Evolutionary conservation across 2,329 filamentous ascomycete species (phyloP).

Genomic region (Pseudogymnoascus sp.): DNA sequence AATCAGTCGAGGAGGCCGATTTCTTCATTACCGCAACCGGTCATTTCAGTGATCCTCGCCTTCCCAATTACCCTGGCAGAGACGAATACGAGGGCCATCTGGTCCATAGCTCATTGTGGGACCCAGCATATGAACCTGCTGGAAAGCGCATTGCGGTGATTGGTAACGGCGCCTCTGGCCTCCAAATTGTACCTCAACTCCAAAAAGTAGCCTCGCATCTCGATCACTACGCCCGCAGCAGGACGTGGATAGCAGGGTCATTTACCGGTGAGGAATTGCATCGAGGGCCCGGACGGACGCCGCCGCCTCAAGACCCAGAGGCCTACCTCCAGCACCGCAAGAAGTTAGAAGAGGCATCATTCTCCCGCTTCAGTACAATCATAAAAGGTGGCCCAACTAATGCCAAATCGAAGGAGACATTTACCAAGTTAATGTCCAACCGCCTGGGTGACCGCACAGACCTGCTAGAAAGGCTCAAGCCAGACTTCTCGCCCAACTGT

Average conservation of each 20-base stretch:
- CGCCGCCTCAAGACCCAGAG: conserved; percentile 48
- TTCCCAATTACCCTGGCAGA: conserved; percentile 25
- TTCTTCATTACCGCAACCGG: conserved; percentile 42
- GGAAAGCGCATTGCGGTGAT: conserved; percentile 49
- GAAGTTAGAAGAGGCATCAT: conserved; percentile 52
- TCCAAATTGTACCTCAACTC: conserved; percentile 49
- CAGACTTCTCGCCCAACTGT: conserved; percentile 38
- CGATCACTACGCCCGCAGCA: conserved; percentile 58
- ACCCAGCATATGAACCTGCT: conserved; percentile 43
- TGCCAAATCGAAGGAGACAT: conserved; percentile 39
- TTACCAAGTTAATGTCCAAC: conserved; percentile 45
- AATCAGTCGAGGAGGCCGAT: conserved; percentile 33
- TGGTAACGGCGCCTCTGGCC: conserved; percentile 54
- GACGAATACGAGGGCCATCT: conserved; percentile 46
- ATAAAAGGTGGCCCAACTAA: conserved; percentile 48
- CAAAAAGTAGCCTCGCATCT: conserved; percentile 43
- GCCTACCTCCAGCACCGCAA: conserved; percentile 53
- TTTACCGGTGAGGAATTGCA: conserved; percentile 44
- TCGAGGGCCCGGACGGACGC: conserved; percentile 35
- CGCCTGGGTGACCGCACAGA: conserved; percentile 48
- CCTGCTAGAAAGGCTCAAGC: conserved; percentile 48
- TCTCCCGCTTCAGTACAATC: conserved; percentile 40
- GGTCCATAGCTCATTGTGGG: conserved; percentile 53
- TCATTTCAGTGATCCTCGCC: conserved; percentile 12
- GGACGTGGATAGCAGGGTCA: conserved; percentile 59